phyloP scores from a whole-genome alignment of 768 basidiomycete species.

The Suillus subalutaceus region DNA sequence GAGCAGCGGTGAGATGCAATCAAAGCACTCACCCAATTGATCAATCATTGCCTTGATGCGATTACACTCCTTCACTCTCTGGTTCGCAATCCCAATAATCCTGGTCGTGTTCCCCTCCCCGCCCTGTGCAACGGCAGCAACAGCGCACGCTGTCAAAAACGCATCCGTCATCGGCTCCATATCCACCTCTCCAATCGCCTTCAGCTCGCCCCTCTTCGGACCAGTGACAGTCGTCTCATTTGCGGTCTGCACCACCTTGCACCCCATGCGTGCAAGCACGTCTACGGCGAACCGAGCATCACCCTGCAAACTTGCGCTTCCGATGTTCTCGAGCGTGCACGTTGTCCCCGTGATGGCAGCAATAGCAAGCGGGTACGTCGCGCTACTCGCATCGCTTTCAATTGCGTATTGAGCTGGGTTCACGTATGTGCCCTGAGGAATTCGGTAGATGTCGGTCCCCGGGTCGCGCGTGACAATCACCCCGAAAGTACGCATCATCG shows the following conservation, averaged over 20 bases:
- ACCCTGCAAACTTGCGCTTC: slow-evolving; percentile 90
- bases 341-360: slow-evolving; percentile 97
- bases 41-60: slow-evolving; percentile 97
- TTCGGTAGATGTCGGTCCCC: slow-evolving; percentile 77
- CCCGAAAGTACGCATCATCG: slow-evolving; percentile 96
- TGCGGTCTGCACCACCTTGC: slow-evolving; percentile 83
- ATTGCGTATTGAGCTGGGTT: slow-evolving; percentile 86
- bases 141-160: slow-evolving; percentile 91
- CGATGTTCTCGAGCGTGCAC: slow-evolving; percentile 93
- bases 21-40: slow-evolving; percentile 68
- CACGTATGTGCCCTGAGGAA: slow-evolving; percentile 76
- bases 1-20: neutral
- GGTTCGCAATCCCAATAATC: slow-evolving; percentile 95
- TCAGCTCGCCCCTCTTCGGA: slow-evolving; percentile 78
- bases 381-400: slow-evolving; percentile 93
- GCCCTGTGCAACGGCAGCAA: slow-evolving; percentile 84
- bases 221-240: slow-evolving; percentile 92
- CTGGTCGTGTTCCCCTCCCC: slow-evolving; percentile 64
- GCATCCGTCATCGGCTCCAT: slow-evolving; percentile 99
- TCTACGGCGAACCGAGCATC: slow-evolving; percentile 94
- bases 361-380: slow-evolving; percentile 95
- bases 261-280: slow-evolving; percentile 95
- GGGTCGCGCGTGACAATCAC: slow-evolving; percentile 73
- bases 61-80: slow-evolving; percentile 98
- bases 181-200: slow-evolving; percentile 78